Evolutionary conservation across 192 early-diverging fungal genomes (phyloP), one percentile per base, ranked within the genome.

Genomic region (Kickxella alabastrina): DNA sequence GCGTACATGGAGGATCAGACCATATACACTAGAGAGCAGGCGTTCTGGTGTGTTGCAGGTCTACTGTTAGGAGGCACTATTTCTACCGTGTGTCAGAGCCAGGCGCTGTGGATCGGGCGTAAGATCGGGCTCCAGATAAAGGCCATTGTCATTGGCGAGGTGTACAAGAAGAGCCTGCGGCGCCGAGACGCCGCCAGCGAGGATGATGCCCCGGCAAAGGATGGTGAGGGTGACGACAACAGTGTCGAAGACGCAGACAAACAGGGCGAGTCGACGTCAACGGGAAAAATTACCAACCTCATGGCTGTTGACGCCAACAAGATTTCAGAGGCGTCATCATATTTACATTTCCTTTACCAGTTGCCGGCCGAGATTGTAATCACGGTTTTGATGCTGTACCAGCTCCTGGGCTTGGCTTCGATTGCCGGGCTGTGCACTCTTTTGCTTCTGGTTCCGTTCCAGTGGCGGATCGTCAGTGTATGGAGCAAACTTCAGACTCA

Each of bases 381-480:
- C 22, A 81, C 80, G 13, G 65, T 91, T 18, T 37, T 67, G 38
- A 79, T 79, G 51, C 75, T 97, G 29, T 86, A 90, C 49, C 68
- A 66, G 58, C 64, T 97, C 14, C 76, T 97, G 19, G 93, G 93
- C 3, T 65, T 80, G 32, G 82, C 91, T 5, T 88, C 88, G 10
- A 23, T 94, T 24, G 83, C 83, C 38, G 92, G 90, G 9, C 65
- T 94, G 7, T 65, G 69, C 0, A 75, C 83, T 10, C 83, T 94
- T 50, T 17, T 91, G 10, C 10, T 84, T 3, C 59, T 80, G 17
- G 80, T 81, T 21, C 85, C 87, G 26, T 13, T 83, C 5, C 65
- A 51, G 76, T 81, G 35, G 68, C 64, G 43, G 57, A 61, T 81
- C 9, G 77, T 79, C 18, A 79, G 62, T 18, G 67, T 77, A 37